A percentile compares a stretch with the other conserved stretches of the same genome.
phyloP scores from a whole-genome alignment of 768 basidiomycete species.

The Tephrocybe sp. region DNA sequence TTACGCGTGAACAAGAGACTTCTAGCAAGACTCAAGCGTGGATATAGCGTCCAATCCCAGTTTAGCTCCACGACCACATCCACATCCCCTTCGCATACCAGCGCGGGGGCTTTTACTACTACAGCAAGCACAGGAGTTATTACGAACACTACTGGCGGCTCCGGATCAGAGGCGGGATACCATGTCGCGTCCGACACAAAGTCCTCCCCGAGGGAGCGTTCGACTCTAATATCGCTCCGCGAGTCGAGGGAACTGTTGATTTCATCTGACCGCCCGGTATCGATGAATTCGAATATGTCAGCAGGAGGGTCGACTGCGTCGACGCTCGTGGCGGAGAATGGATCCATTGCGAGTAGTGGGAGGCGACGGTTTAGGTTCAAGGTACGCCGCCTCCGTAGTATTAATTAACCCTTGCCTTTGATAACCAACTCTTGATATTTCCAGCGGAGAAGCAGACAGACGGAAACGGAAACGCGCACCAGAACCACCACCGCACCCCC shows the following conservation, averaged over 20 bases:
- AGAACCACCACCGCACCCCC: neutral
- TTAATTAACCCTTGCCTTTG: no score
- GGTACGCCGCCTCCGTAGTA: neutral
- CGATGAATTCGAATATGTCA: conserved; percentile 16
- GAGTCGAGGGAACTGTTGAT: neutral
- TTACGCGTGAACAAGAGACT: conserved; percentile 24
- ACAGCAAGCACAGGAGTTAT: no score
- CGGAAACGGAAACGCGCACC: neutral
- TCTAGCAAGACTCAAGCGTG: conserved; percentile 23
- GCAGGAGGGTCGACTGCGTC: conserved; percentile 16
- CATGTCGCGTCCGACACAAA: conserved; percentile 2
- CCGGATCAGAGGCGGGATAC: conserved; percentile 1
- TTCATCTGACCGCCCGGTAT: conserved; percentile 7
- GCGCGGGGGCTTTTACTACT: no score
- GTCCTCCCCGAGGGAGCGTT: conserved; percentile 1
- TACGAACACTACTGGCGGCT: neutral
- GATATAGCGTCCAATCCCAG: conserved; percentile 29
- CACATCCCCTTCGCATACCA: neutral
- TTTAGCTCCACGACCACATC: conserved; percentile 14
- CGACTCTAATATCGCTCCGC: neutral
- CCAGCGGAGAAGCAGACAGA: neutral
- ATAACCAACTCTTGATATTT: neutral
- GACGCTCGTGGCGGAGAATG: conserved; percentile 24
- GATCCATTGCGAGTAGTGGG: conserved; percentile 9
- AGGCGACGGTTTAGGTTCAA: conserved; percentile 2